Base-by-base conservation (phyloP, 225 moss, liverwort and hornwort species). In the Polytrichum commune region DNA sequence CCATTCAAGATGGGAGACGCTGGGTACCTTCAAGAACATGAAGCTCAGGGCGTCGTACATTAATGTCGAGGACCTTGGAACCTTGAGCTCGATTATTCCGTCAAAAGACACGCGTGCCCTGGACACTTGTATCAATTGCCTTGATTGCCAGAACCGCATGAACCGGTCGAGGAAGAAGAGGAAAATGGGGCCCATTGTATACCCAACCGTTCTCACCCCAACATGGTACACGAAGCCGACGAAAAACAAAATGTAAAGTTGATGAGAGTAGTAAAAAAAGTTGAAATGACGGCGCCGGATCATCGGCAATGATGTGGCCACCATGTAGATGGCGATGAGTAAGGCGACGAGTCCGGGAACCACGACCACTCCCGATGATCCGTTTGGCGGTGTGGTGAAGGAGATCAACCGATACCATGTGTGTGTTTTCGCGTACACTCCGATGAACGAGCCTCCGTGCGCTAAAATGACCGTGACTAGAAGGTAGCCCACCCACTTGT, bases 131-230 rank as follows among this genome's bases (percentile, higher is more conserved):
- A 76, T 61, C 5, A 56, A 54, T 58, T 33, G 73, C 7, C 69
- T 64, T 13, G 76, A 81, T 56, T 78, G 69, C 27, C 74, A 24
- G 20, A 78, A 69, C 20, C 63, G 73, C 16, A 81, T 73, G 69
- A 81, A 85, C n/a, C 76, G 75, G 57, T 78, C 73, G 54, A 85
- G 7, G 30, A 73, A 66, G 46, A 61, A 85, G 0, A 85, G 63
- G 27, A 81, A 32, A 0, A 85, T 69, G 19, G 74, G 62, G 19
- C 63, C 62, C 8, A 72, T 72, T 1, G 62, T 65, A 55, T 68
- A 73, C 20, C 75, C 63, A 1, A 60, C 75, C 18, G 64, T 56
- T 26, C 64, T 62, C 1, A 78, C 66, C 23, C 74, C 64, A 23
- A 78, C 26, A 35, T 81, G 76, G 33, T 70, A 77, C 0, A 77